These are phyloP conservation scores for Coniochaeta sp. DNA, from an alignment of 2,329 filamentous ascomycete species.

Conservation along the genomic window DNA sequence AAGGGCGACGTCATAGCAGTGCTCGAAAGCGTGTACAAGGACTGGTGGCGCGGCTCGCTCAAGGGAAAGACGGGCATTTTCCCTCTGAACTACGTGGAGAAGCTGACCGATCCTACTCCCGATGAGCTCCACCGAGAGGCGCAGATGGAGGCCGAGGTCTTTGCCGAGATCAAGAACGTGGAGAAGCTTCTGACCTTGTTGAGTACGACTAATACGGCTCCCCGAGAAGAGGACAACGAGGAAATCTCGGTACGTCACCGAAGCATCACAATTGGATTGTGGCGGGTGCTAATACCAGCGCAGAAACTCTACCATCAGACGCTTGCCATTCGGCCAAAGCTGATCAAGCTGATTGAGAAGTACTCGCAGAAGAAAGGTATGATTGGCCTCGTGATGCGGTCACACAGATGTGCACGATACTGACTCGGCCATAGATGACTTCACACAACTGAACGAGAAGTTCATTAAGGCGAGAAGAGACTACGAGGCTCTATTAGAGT, in stretches of 20 bases:
- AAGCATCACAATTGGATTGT: neutral
- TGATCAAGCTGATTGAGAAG: slow-evolving; percentile 97
- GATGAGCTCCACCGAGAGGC: slow-evolving; percentile 94
- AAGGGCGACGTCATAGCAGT: slow-evolving; percentile 97
- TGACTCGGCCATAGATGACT: slow-evolving; percentile 63
- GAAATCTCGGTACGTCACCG: slow-evolving; percentile 69
- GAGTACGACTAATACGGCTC: slow-evolving; percentile 75
- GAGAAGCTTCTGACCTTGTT: slow-evolving; percentile 75
- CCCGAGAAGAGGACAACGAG: slow-evolving; percentile 87
- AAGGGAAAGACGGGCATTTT: slow-evolving; percentile 96
- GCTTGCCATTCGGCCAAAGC: slow-evolving; percentile 85
- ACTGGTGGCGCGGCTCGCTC: slow-evolving; percentile 97
- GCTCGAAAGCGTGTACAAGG: slow-evolving; percentile 95
- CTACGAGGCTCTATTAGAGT: slow-evolving; percentile 92
- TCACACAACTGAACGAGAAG: slow-evolving; percentile 97
- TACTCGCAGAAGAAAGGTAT: slow-evolving; percentile 98
- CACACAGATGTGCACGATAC: slow-evolving; percentile 5
- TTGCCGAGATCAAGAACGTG: slow-evolving; percentile 57
- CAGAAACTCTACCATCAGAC: slow-evolving; percentile 85
- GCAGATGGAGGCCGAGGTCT: slow-evolving; percentile 77
- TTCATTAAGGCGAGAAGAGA: slow-evolving; percentile 98
- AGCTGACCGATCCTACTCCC: slow-evolving; percentile 85
- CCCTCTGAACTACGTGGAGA: slow-evolving; percentile 97
- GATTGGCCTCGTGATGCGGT: neutral
- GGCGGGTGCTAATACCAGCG: neutral